Evolutionary conservation across 1,284 basidiomycete genomes (phyloP).

Genomic region (Cerioporus squamosus): DNA sequence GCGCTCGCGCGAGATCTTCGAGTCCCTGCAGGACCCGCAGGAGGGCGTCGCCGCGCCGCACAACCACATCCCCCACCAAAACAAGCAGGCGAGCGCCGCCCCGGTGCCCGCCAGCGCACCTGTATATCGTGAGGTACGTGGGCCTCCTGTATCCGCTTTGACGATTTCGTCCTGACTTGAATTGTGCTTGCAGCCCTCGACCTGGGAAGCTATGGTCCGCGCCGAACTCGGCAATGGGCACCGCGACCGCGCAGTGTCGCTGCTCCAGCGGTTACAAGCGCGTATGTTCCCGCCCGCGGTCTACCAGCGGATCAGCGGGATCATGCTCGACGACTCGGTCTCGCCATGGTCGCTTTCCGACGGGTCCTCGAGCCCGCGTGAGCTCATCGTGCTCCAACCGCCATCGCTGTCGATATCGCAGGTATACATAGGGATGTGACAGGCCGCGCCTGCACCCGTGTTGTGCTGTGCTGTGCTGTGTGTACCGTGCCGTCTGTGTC

Average conservation of each 20-base stretch:
- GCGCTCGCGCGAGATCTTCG: slow-evolving; percentile 80
- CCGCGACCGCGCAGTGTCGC: slow-evolving; percentile 66
- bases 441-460: too few species aligned
- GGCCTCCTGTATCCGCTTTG: neutral
- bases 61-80: slow-evolving; percentile 80
- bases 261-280: slow-evolving; percentile 78
- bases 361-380: slow-evolving; percentile 13
- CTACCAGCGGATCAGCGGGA: slow-evolving; percentile 46
- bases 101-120: slow-evolving; percentile 45
- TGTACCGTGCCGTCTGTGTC: neutral
- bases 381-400: too few species aligned
- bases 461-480: neutral
- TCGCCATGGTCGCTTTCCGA: slow-evolving; percentile 35
- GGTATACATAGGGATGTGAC: too few species aligned
- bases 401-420: neutral
- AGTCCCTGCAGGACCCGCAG: slow-evolving; percentile 84
- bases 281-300: slow-evolving; percentile 69
- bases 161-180: neutral
- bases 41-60: slow-evolving; percentile 88
- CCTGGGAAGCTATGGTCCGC: slow-evolving; percentile 94
- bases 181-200: slow-evolving; percentile 63
- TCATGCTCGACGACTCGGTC: slow-evolving; percentile 42
- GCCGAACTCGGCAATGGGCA: slow-evolving; percentile 87
- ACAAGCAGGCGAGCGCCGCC: slow-evolving; percentile 27
- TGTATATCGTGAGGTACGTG: slow-evolving; percentile 88